A percentile compares a stretch with the other conserved stretches of the same genome.
Evolutionary conservation across 768 basidiomycete genomes (phyloP).

Genomic region (Clitopilus passeckerianus): DNA sequence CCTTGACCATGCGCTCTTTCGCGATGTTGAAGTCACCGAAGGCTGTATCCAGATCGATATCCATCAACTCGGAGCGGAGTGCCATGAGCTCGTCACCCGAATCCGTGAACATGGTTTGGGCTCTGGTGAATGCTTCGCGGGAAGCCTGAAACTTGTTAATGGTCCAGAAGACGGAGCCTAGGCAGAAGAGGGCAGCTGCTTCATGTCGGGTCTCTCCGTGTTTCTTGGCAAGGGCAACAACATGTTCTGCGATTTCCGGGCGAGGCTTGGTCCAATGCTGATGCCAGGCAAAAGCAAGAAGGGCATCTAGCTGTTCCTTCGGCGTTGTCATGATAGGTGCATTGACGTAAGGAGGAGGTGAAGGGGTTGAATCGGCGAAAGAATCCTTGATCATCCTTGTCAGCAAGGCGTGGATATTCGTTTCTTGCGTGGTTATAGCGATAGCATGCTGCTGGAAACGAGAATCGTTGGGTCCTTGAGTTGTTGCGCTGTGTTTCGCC

Average conservation of each 20-base stretch:
- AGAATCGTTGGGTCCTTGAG: conserved; percentile 3
- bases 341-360: background rate
- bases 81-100: background rate
- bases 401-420: conserved; percentile 7
- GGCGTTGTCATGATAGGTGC: background rate
- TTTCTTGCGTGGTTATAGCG: conserved; percentile 8
- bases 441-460: conserved; percentile 1
- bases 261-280: background rate
- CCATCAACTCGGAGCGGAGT: background rate
- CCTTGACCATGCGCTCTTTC: background rate
- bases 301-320: background rate
- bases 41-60: background rate
- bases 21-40: background rate
- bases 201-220: background rate
- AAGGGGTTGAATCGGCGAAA: background rate
- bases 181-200: background rate
- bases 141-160: background rate
- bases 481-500: conserved; percentile 2
- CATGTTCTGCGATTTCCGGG: background rate
- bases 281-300: conserved; percentile 1
- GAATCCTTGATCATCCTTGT: conserved; percentile 4
- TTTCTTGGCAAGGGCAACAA: background rate
- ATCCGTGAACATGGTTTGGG: background rate
- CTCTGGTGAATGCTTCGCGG: background rate
- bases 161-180: background rate